phyloP scores from a whole-genome alignment of 164 flowering plant genomes.

The Aristolochia contorta region DNA sequence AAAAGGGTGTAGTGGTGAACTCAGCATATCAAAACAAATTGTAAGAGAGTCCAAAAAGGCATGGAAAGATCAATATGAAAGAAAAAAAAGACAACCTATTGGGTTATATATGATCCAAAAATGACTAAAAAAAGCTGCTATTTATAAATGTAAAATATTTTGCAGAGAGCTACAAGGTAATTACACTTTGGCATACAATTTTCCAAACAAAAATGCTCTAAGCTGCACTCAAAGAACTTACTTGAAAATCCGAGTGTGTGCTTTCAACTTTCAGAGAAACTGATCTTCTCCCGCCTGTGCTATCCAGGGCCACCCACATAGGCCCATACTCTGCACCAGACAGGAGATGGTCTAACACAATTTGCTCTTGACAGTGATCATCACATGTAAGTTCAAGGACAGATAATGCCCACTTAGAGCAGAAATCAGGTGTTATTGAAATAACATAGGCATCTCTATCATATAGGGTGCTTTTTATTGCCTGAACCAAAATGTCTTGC shows the following conservation, averaged over 20 bases:
- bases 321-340: constrained; percentile 47
- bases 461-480: constrained; percentile 42
- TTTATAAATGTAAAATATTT: too few relatives aligned
- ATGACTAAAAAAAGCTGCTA: too few relatives aligned
- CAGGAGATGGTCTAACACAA: constrained; percentile 51
- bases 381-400: constrained; percentile 38
- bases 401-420: constrained; percentile 52
- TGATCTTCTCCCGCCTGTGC: constrained; percentile 17
- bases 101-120: too few relatives aligned
- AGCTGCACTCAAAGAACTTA: constrained; percentile 10
- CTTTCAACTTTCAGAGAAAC: constrained; percentile 16
- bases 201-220: too few relatives aligned
- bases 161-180: too few relatives aligned
- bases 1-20: too few relatives aligned
- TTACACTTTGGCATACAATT: too few relatives aligned
- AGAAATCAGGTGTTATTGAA: constrained; percentile 31
- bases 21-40: too few relatives aligned
- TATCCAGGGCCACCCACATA: constrained; percentile 35
- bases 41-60: too few relatives aligned
- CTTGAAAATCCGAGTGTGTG: constrained; percentile 16
- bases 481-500: constrained; percentile 36
- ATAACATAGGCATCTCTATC: constrained; percentile 19
- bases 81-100: too few relatives aligned
- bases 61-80: too few relatives aligned
- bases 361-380: constrained; percentile 50